Percentiles rank a stretch among this genome's conserved stretches.
phyloP scores from a whole-genome alignment of 1,284 basidiomycete genomes.

The Gomphus sp. region DNA sequence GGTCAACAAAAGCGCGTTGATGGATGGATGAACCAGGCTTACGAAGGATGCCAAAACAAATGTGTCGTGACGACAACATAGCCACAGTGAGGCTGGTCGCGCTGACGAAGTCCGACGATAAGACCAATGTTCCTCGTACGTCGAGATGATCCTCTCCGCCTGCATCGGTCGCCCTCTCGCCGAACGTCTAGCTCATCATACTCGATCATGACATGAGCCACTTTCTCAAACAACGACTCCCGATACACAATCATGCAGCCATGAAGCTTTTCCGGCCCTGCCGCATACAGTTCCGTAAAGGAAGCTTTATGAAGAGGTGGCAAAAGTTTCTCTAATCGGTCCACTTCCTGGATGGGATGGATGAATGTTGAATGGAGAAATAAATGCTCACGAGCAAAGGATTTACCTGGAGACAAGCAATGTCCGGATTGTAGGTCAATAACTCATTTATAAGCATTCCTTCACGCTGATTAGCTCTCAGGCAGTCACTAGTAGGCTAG shows the following conservation, averaged over 20 bases:
- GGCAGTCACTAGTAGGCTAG: constrained; percentile 46
- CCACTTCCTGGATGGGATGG: constrained; percentile 52
- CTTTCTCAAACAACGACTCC: constrained; percentile 36
- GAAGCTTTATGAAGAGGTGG: constrained; percentile 51
- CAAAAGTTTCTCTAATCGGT: constrained; percentile 49
- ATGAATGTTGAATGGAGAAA: neutral
- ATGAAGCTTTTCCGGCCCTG: constrained; percentile 68
- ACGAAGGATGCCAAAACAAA: constrained; percentile 93
- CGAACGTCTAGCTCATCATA: constrained; percentile 62
- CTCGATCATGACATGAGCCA: constrained; percentile 38
- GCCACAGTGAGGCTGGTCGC: constrained; percentile 32
- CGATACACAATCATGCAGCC: constrained; percentile 77
- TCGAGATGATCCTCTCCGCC: constrained; percentile 53
- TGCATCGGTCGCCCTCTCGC: constrained; percentile 24
- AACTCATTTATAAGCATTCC: constrained; percentile 73
- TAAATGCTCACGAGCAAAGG: no score
- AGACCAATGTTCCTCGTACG: constrained; percentile 78
- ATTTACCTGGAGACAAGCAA: constrained; percentile 75
- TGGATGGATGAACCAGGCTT: constrained; percentile 18
- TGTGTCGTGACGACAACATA: constrained; percentile 78
- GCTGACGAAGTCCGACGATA: constrained; percentile 55
- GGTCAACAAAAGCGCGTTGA: constrained; percentile 8
- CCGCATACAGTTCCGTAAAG: constrained; percentile 52
- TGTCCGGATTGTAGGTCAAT: constrained; percentile 54
- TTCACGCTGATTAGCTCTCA: constrained; percentile 64